phyloP scores from a whole-genome alignment of 768 basidiomycete genomes.

The Lactarius quietus region DNA sequence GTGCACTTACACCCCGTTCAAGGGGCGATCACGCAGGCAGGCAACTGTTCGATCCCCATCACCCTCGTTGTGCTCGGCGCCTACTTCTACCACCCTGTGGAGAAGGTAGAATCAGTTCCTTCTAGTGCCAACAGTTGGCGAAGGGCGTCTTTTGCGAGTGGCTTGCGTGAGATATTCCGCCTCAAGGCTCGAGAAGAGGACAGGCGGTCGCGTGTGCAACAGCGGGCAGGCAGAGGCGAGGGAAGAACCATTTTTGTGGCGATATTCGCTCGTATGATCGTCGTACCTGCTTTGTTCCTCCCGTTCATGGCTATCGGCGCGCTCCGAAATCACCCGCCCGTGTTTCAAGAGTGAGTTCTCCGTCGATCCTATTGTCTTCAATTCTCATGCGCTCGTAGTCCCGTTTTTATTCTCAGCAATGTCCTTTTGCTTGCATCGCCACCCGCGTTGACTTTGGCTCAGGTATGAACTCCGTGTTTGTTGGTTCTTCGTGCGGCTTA shows the following conservation, averaged over 20 bases:
- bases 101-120: conserved; percentile 7
- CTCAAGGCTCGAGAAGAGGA: conserved; percentile 27
- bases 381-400: conserved; percentile 42
- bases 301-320: conserved; percentile 70
- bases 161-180: conserved; percentile 43
- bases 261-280: conserved; percentile 80
- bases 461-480: conserved; percentile 33
- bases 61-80: conserved; percentile 91
- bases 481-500: conserved; percentile 34
- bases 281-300: conserved; percentile 74
- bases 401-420: conserved; percentile 83
- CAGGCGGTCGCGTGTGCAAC: conserved; percentile 15
- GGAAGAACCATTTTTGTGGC: conserved; percentile 79
- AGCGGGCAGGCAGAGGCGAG: conserved; percentile 53
- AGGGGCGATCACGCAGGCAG: conserved; percentile 61
- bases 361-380: conserved; percentile 10
- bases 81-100: conserved; percentile 66
- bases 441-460: conserved; percentile 70
- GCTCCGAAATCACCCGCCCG: conserved; percentile 50
- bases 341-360: conserved; percentile 73
- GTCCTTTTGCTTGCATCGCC: conserved; percentile 81
- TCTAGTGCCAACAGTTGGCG: conserved; percentile 19
- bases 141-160: conserved; percentile 37
- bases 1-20: conserved; percentile 61
- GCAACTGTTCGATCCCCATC: conserved; percentile 80